These are phyloP conservation scores for Candida orba DNA, from an alignment of 805 yeast species.

Conservation along the genomic window DNA sequence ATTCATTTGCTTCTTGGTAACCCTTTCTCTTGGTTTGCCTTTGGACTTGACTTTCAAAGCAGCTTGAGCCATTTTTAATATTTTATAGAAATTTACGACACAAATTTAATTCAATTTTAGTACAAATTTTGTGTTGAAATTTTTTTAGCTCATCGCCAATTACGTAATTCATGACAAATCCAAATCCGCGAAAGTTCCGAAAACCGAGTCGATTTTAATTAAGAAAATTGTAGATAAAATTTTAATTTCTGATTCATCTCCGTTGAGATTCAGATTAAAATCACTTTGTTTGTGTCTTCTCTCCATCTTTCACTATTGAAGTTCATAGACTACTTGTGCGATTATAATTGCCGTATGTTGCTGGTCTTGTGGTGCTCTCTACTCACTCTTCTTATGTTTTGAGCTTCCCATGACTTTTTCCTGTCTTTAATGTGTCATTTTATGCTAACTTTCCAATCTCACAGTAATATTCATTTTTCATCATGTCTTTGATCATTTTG, in stretches of 20 bases:
- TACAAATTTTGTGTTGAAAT: neutral
- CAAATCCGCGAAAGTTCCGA: too few relatives aligned
- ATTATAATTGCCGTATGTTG: neutral
- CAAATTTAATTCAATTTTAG: neutral
- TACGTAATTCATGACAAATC: neutral
- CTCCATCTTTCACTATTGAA: neutral
- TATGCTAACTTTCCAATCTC: neutral
- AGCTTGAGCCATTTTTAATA: conserved; percentile 60
- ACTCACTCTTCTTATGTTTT: neutral
- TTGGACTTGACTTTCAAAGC: conserved; percentile 46
- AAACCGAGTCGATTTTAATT: conserved; percentile 1
- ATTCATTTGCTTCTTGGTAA: conserved; percentile 57
- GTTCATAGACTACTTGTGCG: neutral
- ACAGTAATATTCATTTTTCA: too few relatives aligned
- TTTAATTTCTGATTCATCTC: too few relatives aligned
- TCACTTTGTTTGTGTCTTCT: neutral
- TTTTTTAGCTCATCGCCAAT: neutral
- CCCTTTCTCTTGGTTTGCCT: conserved; percentile 30
- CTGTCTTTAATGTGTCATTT: neutral
- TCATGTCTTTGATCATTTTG: conserved; percentile 43
- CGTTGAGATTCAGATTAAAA: neutral
- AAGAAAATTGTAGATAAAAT: too few relatives aligned
- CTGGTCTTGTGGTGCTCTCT: neutral
- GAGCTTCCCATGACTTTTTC: too few relatives aligned
- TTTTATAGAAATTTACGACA: neutral